phyloP scores from a whole-genome alignment of 164 flowering plant species.

The Macadamia tetraphylla region DNA sequence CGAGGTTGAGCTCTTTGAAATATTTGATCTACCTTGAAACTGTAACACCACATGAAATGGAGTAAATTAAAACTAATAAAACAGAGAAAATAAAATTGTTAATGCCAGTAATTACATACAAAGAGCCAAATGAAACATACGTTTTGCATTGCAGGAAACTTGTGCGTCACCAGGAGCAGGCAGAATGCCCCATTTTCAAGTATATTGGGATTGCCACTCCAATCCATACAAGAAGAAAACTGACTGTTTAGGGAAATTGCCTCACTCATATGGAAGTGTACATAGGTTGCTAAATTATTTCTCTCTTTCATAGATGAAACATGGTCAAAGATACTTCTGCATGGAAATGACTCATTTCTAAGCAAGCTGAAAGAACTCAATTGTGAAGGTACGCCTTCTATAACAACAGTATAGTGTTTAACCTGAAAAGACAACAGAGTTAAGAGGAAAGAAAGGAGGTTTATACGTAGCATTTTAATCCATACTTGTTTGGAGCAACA shows the following conservation, averaged over 20 bases:
- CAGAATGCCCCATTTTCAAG: conserved; percentile 43
- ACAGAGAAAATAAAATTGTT: background rate
- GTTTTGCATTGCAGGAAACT: conserved; percentile 49
- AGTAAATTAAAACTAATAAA: background rate
- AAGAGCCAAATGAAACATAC: conserved; percentile 28
- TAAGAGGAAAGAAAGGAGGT: background rate
- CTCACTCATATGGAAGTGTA: conserved; percentile 33
- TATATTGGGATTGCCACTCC: conserved; percentile 20
- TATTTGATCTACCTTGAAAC: conserved; percentile 32
- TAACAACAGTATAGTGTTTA: conserved; percentile 38
- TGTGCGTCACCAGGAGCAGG: conserved; percentile 62
- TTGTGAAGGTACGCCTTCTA: conserved; percentile 48
- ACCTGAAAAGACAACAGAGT: conserved; percentile 39
- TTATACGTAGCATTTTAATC: background rate
- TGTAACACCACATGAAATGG: conserved; percentile 17
- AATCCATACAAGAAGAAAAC: conserved; percentile 17
- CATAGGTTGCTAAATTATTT: conserved; percentile 28
- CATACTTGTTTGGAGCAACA: background rate
- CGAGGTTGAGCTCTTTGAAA: conserved; percentile 26
- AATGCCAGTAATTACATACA: background rate
- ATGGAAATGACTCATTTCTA: conserved; percentile 40
- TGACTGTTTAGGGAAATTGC: conserved; percentile 29
- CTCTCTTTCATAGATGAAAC: conserved; percentile 15
- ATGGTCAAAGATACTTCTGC: conserved; percentile 45
- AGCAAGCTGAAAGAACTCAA: conserved; percentile 16